Base-by-base conservation (phyloP, 2,329 filamentous ascomycete species). In the Nemania sp. region DNA sequence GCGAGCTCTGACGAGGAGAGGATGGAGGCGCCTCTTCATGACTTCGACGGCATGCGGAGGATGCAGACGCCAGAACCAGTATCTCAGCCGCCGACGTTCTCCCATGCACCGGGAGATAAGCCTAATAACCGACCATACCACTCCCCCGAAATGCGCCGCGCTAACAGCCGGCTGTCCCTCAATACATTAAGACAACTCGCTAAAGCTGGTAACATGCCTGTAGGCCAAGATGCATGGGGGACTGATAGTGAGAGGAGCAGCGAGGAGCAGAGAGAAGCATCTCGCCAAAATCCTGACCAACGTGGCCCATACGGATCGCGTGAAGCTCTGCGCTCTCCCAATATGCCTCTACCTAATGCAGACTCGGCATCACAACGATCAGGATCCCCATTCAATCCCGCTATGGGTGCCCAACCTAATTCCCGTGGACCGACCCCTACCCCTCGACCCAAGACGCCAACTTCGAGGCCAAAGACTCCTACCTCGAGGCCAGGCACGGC, bases 111-210 rank as follows among this genome's bases (percentile, higher is more conserved):
- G 13, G 89, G 91, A 68, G 87, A 91, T 59, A 87, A 88, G 56
- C 94, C 94, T 5, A 83, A 85, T 1, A 89, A 87, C 67, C 88
- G 88, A 69, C 92, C 92, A 0, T 89, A 92, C 73, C 89, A 93
- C 66, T 90, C 93, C 32, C 88, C 92, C 15, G 93, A 96, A 76
- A 84, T 95, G 74, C 90, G 92, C 70, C 90, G 90, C 71, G 93
- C 92, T 59, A 96, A 93, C 73, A 94, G 91, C 73, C 90, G 93
- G 24, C 90, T 98, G 78, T 97, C 96, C 27, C 88, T 86, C 73
- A 90, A 89, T 0, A 98, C 95, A 0, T 84, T 98, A 53, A 87
- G 90, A 52, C 93, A 98, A 77, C 85, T 98, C 77, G 89, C 89
- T 35, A 91, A 90, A 72, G 92, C 91, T 53, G 88, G 88, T 62